Base-by-base conservation (phyloP, 768 basidiomycete genomes). In the Leucocoprinus birnbaumii region DNA sequence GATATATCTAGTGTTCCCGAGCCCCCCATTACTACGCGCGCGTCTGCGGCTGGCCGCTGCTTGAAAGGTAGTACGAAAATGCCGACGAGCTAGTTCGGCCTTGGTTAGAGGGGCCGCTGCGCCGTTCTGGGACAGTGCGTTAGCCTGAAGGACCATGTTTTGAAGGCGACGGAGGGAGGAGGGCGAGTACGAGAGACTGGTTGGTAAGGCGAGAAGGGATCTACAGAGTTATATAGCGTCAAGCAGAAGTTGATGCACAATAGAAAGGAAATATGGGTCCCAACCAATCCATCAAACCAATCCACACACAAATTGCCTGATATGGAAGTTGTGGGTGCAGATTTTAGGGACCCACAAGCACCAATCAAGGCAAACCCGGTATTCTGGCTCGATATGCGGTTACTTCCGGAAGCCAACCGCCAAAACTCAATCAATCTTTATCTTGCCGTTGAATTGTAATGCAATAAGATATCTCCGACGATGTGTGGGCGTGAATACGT, bases 31-130 rank as follows among this genome's bases (percentile, higher is more conserved):
- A n/a, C n/a, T n/a, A 35, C 72, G 72, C 16, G 65, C 67, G n/a
- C 78, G 73, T 27, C 78, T 72, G 10, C 76, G 73, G 48, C 68
- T 72, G 14, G 71, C 62, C 0, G 71, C 68, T 16, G 63, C 58
- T 14, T 64, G 60, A 46, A 65, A 45, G 42, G 44, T 60, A 46
- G 55, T 57, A 3, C 63, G 62, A 31, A 66, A 34, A 27, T 24
- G 31, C 3, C 62, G 68, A 7, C 62, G 53, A 7, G 62, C 49
- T 14, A 64, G 34, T 45, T 65, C 66, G 13, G 50, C 16, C 57
- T 52, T 43, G 11, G 19, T 40, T 18, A 42, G 48, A 6, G 56
- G 27, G 11, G 46, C 51, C 42, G 62, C 64, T 41, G 62, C 42
- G 55, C 3, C 5, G 59, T 48, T 35, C 65, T 70, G 40, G 63